These are phyloP conservation scores for Gymnopilus dilepis DNA, from an alignment of 768 basidiomycete genomes.

Conservation along the genomic window DNA sequence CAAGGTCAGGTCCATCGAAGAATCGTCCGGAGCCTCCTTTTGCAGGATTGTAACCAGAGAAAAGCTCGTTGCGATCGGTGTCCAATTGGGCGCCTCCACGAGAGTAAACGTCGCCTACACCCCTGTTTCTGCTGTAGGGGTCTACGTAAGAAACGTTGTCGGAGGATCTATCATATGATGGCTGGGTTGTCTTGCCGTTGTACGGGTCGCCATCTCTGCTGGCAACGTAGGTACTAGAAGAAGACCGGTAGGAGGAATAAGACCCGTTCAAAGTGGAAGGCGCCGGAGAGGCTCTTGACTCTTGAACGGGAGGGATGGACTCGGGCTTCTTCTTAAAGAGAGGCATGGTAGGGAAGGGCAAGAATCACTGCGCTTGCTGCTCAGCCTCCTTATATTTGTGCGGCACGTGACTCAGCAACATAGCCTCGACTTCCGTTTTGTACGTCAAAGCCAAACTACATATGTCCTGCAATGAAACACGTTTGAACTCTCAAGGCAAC, in stretches of 20 bases:
- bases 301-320: conserved; percentile 70
- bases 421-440: neutral
- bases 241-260: conserved; percentile 42
- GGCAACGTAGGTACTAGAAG: conserved; percentile 65
- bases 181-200: conserved; percentile 28
- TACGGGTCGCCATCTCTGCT: conserved; percentile 74
- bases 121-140: conserved; percentile 56
- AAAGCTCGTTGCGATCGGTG: conserved; percentile 73
- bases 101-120: conserved; percentile 69
- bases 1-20: conserved; percentile 62
- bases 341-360: conserved; percentile 51
- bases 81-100: conserved; percentile 65
- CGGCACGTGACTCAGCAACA: conserved; percentile 9
- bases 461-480: neutral
- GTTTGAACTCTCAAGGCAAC: neutral
- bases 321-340: conserved; percentile 74
- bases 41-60: conserved; percentile 72
- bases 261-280: conserved; percentile 19
- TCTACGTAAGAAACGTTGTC: conserved; percentile 38
- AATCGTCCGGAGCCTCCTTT: conserved; percentile 70
- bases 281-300: conserved; percentile 33
- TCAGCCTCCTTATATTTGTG: neutral
- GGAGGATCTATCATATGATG: conserved; percentile 25
- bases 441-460: neutral
- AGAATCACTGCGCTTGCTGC: conserved; percentile 10